These are phyloP conservation scores for Aspergillus bridgeri DNA, from an alignment of 495 filamentous ascomycete species.

Conservation along the genomic window DNA sequence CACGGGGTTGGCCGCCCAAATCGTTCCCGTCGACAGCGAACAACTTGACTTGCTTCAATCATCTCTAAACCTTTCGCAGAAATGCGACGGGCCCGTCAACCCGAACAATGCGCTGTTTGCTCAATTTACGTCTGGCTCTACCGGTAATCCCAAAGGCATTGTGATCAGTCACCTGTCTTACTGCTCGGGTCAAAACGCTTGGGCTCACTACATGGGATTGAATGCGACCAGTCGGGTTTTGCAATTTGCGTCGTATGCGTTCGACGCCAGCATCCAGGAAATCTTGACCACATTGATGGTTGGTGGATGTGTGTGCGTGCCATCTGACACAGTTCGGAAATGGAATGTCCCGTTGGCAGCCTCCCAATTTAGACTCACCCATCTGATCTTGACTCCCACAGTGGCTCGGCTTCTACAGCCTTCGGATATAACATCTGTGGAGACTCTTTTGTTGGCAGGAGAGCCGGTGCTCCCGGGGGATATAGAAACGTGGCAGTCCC, in stretches of 20 bases:
- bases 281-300: conserved; percentile 3
- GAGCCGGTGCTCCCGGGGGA: neutral
- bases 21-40: neutral
- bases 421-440: neutral
- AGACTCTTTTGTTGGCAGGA: neutral
- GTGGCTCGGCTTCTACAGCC: conserved; percentile 7
- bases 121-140: conserved; percentile 27
- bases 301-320: conserved; percentile 15
- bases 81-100: neutral
- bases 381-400: conserved; percentile 7
- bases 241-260: conserved; percentile 17
- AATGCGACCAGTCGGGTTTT: neutral
- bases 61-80: neutral
- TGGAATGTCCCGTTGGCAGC: conserved; percentile 3
- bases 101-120: neutral
- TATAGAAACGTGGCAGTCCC: neutral
- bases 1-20: neutral
- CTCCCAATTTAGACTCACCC: neutral
- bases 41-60: neutral
- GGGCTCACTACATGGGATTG: neutral
- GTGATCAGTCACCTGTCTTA: conserved; percentile 14
- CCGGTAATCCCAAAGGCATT: conserved; percentile 29
- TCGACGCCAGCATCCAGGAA: conserved; percentile 11
- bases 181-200: neutral
- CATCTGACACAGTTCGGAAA: conserved; percentile 9